These are phyloP conservation scores for Stevia rebaudiana DNA, from an alignment of 140 eudicot genomes.

Conservation along the genomic window DNA sequence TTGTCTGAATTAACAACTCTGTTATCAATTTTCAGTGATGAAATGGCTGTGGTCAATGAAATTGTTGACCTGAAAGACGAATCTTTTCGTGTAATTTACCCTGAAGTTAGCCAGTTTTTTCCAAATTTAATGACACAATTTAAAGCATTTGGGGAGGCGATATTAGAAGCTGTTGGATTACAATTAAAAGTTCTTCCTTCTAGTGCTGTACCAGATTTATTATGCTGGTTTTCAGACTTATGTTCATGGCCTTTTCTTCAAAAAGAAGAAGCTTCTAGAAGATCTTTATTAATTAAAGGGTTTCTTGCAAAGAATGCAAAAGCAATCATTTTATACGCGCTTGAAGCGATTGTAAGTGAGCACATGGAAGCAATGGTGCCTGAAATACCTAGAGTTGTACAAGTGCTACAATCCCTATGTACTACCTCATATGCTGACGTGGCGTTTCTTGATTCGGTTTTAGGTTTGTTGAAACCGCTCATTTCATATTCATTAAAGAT, in stretches of 20 bases:
- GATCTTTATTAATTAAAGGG: constrained; percentile 46
- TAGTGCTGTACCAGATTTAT: constrained; percentile 64
- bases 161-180: constrained; percentile 81
- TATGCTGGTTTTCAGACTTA: constrained; percentile 87
- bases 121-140: constrained; percentile 67
- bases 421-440: constrained; percentile 71
- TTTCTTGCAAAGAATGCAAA: constrained; percentile 75
- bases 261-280: constrained; percentile 35
- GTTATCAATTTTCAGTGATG: constrained; percentile 73
- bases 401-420: constrained; percentile 65
- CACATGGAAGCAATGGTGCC: constrained; percentile 97
- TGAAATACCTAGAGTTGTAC: constrained; percentile 78
- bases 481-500: constrained; percentile 66
- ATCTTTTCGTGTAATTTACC: constrained; percentile 64
- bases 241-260: constrained; percentile 71
- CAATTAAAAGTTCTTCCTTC: constrained; percentile 79
- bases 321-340: constrained; percentile 64
- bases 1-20: constrained; percentile 56
- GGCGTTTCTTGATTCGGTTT: constrained; percentile 60
- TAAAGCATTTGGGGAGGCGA: constrained; percentile 66
- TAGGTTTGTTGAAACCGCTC: constrained; percentile 68
- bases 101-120: constrained; percentile 61
- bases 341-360: constrained; percentile 76
- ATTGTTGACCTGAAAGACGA: constrained; percentile 36
- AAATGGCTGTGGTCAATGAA: constrained; percentile 56